Base-by-base conservation (phyloP, 768 basidiomycete genomes). In the Rhizopogon roseolus region DNA sequence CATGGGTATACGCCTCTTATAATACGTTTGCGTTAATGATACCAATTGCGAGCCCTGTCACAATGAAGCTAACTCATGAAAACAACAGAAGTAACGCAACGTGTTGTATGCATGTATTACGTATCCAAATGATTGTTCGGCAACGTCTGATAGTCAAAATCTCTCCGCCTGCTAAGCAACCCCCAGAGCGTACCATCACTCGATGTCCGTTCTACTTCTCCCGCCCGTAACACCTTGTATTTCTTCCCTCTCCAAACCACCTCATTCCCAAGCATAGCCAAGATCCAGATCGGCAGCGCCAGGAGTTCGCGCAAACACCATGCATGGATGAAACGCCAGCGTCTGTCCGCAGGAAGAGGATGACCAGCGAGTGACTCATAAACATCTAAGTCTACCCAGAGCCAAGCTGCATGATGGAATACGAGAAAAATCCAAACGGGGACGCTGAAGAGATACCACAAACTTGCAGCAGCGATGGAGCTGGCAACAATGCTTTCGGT, bases 231-330 rank as follows among this genome's bases (percentile, higher is more conserved):
- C 42, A 98, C 80, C 57, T 77, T 76, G 70, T 98, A 99, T 58
- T 67, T 78, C 63, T 72, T 77, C 0, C 95, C 96, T 64, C 97
- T 79, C 97, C 97, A 99, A 1, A 77, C 75, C 32, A 99, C 91
- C 54, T 84, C 82, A 65, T 84, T 77, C 28, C 95, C 93, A 48
- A 86, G 70, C 39, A 99, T 81, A 6, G 90, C 96, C 57, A 86
- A 73, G 6, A 87, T 46, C 82, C 86, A 99, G 54, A 98, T 91
- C 0, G 97, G 97, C 19, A 98, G 73, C 4, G 96, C 86, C 54
- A 95, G 67, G 39, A 86, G 11, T 71, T 99, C 97, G 53, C 97
- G 80, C 17, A 78, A 72, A 16, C 75, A 66, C 93, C 94, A 99
- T 6, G 93, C 90, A 29, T 73, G 63, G 41, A 93, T 60, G 68